Base-by-base conservation (phyloP, 1,284 basidiomycete genomes). In the Taiwanofungus camphoratus region DNA sequence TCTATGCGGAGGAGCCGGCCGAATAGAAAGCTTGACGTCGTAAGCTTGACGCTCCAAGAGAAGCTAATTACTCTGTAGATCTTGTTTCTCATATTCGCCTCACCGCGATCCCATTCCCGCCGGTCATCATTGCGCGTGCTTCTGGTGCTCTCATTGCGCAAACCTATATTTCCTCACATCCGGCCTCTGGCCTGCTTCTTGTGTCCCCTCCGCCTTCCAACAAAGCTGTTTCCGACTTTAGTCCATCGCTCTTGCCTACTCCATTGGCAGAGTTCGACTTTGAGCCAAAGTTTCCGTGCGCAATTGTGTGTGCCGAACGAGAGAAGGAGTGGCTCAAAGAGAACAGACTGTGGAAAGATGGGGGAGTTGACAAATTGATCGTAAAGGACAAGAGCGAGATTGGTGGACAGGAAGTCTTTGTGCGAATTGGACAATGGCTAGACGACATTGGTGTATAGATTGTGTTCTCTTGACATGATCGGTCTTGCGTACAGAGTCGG, bases 261-360 rank as follows among this genome's bases (percentile, higher is more conserved):
- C 53, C 61, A 0, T 53, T 77, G 5, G 49, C 59, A 16, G 72
- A 74, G 52, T 84, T 85, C 55, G 63, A 71, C 46, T 84, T 74
- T 52, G 82, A 84, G 53, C 75, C 77, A 2, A 68, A 66, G 32
- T 86, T 86, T 58, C 82, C 82, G 1, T 70, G 84, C 39, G 71
- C 74, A 0, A 58, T 84, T 18, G 56, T 83, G 47, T 71, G 50
- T 44, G 49, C 51, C 1, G 30, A 53, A 36, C 15, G 21, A 12
- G 56, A 60, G 31, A 27, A 29, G n/a, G n/a, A 8, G 2, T 23
- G 4, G 11, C 45, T 57, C 2, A 32, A 42, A 21, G 20, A 47
- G 26, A 52, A 42, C 35, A 48, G 55, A 27, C 40, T 57, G 5
- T 57, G 53, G 53, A 35, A 45, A 13, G 53, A 57, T 24, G 19